A percentile compares a stretch with the other conserved stretches of the same genome.
phyloP scores from a whole-genome alignment of 1,284 basidiomycete genomes.

The Marasmius fiardii region DNA sequence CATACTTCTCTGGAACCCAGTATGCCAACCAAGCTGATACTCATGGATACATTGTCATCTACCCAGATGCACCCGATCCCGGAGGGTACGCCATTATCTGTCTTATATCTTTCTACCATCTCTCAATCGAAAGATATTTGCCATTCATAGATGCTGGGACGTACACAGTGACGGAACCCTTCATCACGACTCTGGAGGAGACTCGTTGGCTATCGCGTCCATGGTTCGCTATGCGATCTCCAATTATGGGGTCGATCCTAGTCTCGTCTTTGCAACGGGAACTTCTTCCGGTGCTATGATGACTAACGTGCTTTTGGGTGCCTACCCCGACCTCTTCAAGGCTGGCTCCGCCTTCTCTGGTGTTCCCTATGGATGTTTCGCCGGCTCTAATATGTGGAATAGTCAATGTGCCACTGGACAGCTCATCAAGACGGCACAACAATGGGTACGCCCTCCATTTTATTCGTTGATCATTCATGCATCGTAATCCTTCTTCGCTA shows the following conservation, averaged over 20 bases:
- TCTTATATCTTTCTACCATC: no score
- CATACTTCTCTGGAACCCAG: slow-evolving; percentile 46
- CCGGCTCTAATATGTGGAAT: slow-evolving; percentile 46
- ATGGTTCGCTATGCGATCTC: slow-evolving; percentile 46
- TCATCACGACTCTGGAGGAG: slow-evolving; percentile 50
- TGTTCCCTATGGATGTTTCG: slow-evolving; percentile 55
- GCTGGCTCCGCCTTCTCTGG: slow-evolving; percentile 49
- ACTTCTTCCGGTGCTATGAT: slow-evolving; percentile 60
- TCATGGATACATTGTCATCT: slow-evolving; percentile 45
- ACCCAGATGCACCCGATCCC: slow-evolving; percentile 41
- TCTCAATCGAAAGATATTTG: no score
- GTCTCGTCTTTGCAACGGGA: slow-evolving; percentile 46
- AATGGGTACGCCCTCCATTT: slow-evolving; percentile 38
- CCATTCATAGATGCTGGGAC: slow-evolving; percentile 44
- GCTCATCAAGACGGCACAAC: slow-evolving; percentile 39
- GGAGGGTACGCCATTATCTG: slow-evolving; percentile 20
- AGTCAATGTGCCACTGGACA: slow-evolving; percentile 41
- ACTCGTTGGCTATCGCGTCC: slow-evolving; percentile 50
- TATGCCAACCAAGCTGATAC: slow-evolving; percentile 45
- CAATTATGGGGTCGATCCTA: slow-evolving; percentile 43
- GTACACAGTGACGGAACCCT: slow-evolving; percentile 48
- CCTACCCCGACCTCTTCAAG: slow-evolving; percentile 53
- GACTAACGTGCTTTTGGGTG: slow-evolving; percentile 42
- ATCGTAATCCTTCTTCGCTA: slow-evolving; percentile 16
- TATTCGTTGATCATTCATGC: background rate